These are phyloP conservation scores for Dendrobium huoshanense DNA, from an alignment of 106 monocot genomes.

Conservation along the genomic window DNA sequence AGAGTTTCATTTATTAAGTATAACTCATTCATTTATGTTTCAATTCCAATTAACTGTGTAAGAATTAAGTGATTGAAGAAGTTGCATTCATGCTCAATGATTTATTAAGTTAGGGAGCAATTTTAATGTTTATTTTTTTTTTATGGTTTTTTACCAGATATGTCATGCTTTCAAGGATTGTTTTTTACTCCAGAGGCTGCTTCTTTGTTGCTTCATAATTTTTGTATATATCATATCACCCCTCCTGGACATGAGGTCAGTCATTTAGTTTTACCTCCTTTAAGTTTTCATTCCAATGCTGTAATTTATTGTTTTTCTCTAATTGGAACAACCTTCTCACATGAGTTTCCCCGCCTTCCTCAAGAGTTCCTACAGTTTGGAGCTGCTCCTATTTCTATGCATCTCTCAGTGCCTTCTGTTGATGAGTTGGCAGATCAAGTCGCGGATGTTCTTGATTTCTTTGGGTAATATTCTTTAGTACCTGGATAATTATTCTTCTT, in stretches of 20 bases:
- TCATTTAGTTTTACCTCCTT: constrained; percentile 15
- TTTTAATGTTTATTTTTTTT: background rate
- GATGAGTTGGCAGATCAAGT: constrained; percentile 89
- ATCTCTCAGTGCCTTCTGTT: constrained; percentile 56
- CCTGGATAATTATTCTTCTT: background rate
- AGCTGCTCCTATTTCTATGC: constrained; percentile 80
- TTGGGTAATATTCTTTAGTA: constrained; percentile 46
- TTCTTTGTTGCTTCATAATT: constrained; percentile 77
- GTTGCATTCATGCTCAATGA: background rate
- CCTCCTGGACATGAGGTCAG: constrained; percentile 91
- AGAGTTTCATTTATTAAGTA: too few species aligned
- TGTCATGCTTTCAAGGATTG: constrained; percentile 87
- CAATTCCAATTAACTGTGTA: too few species aligned
- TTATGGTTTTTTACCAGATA: constrained; percentile 33
- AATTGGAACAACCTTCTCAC: background rate
- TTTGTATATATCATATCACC: constrained; percentile 82
- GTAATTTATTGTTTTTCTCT: background rate
- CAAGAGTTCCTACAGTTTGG: constrained; percentile 90
- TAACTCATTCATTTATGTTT: too few species aligned
- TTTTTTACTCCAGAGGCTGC: constrained; percentile 66
- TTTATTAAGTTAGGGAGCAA: too few species aligned
- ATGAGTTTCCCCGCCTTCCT: constrained; percentile 19
- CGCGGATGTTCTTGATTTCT: constrained; percentile 84
- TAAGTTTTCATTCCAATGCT: background rate
- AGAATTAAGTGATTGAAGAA: background rate